A percentile compares a stretch with the other conserved stretches of the same genome.
phyloP scores from a whole-genome alignment of 2,329 filamentous ascomycete species.

The Nemania sp. region DNA sequence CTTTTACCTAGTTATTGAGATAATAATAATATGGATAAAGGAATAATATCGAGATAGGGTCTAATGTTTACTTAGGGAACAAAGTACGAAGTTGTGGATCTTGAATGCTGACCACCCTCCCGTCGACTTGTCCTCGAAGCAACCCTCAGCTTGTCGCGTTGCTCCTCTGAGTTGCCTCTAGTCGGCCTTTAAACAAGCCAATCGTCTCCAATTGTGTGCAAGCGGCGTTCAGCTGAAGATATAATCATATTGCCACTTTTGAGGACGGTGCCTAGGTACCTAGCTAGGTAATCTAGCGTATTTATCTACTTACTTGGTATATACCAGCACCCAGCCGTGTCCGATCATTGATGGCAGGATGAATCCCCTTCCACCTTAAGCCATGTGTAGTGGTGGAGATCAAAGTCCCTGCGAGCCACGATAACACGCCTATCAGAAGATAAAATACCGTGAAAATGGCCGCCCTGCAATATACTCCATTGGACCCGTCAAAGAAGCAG shows the following conservation, averaged over 20 bases:
- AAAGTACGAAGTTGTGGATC: too few species aligned
- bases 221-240: background rate
- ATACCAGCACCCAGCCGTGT: background rate
- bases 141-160: too few species aligned
- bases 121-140: too few species aligned
- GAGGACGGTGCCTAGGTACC: background rate
- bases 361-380: background rate
- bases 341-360: background rate
- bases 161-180: too few species aligned
- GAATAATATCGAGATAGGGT: too few species aligned
- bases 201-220: background rate
- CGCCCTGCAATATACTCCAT: background rate
- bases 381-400: background rate
- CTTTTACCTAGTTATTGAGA: too few species aligned
- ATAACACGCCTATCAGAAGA: background rate
- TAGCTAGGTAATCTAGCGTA: too few species aligned
- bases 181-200: too few species aligned
- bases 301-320: background rate
- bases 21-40: too few species aligned
- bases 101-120: too few species aligned
- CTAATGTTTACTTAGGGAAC: too few species aligned
- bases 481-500: constrained; percentile 9
- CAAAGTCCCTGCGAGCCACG: background rate
- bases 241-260: background rate
- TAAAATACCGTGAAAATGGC: background rate